These are phyloP conservation scores for Cicer chorassanicum DNA, from an alignment of 306 rosid genomes.

Conservation along the genomic window DNA sequence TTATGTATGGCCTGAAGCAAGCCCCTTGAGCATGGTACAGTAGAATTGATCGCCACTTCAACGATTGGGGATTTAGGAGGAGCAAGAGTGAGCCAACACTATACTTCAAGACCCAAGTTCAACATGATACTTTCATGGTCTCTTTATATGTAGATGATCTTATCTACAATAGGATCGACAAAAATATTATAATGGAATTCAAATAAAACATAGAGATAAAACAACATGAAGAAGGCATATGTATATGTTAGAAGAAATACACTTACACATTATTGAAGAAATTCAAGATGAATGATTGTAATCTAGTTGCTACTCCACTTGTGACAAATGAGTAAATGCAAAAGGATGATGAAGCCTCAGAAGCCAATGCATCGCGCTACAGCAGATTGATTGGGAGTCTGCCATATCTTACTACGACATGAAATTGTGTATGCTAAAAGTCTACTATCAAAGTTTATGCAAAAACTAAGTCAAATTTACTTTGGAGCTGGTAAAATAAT, in stretches of 20 bases:
- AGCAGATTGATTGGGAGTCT: no score
- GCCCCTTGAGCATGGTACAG: not conserved
- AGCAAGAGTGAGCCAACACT: constrained; percentile 1
- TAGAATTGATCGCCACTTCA: not conserved
- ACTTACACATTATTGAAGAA: no score
- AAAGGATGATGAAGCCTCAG: no score
- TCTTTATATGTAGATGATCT: not conserved
- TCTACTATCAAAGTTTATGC: constrained; percentile 32
- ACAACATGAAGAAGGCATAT: no score
- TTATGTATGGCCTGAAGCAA: no score
- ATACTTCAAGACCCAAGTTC: not conserved
- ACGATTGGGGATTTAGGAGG: not conserved
- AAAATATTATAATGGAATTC: not conserved
- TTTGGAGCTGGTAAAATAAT: not conserved
- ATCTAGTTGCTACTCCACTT: no score
- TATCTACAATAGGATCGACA: not conserved
- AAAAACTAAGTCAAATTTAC: not conserved
- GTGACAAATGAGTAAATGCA: no score
- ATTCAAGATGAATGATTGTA: no score
- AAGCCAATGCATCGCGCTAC: no score
- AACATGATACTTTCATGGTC: not conserved
- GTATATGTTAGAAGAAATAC: no score
- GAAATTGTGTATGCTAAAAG: not conserved
- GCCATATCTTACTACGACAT: no score
- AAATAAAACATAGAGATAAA: not conserved